A percentile compares a stretch with the other conserved stretches of the same genome.
phyloP scores from a whole-genome alignment of 2,329 filamentous ascomycete species.

The Talaromyces rugulosus region DNA sequence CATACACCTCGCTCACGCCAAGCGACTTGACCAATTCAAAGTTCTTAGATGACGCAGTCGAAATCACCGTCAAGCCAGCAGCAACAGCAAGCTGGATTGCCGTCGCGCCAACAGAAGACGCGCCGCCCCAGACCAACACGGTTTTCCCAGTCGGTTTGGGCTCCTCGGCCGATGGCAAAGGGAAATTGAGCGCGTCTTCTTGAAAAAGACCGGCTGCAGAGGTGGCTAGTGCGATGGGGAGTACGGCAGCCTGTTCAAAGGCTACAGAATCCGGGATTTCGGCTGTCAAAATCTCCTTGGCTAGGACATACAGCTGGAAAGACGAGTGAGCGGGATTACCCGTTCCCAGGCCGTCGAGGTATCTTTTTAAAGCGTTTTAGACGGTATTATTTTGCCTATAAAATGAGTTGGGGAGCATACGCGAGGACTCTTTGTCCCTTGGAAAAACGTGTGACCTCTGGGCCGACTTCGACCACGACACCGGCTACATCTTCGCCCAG shows the following conservation, averaged over 20 bases:
- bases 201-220: constrained; percentile 22
- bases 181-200: constrained; percentile 17
- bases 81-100: constrained; percentile 40
- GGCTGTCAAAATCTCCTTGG: constrained; percentile 13
- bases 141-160: constrained; percentile 23
- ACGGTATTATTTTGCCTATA: not conserved
- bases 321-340: constrained; percentile 15
- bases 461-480: constrained; percentile 1
- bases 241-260: constrained; percentile 23
- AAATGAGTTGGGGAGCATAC: not conserved
- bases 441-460: not conserved
- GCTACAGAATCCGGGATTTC: constrained; percentile 20
- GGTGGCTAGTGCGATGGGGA: constrained; percentile 25
- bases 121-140: constrained; percentile 49
- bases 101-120: constrained; percentile 41
- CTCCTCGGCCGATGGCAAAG: constrained; percentile 7
- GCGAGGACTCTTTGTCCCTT: constrained; percentile 2
- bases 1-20: constrained; percentile 41
- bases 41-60: constrained; percentile 36
- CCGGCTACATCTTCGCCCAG: constrained; percentile 3
- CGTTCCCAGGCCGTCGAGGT: constrained; percentile 10
- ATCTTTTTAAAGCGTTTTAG: not conserved
- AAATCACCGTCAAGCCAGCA: constrained; percentile 37
- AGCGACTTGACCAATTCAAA: constrained; percentile 40
- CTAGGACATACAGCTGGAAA: constrained; percentile 25